Percentiles rank a stretch among this genome's conserved stretches.
phyloP scores from a whole-genome alignment of 148 eudicot species.

The Persicaria maculosa region DNA sequence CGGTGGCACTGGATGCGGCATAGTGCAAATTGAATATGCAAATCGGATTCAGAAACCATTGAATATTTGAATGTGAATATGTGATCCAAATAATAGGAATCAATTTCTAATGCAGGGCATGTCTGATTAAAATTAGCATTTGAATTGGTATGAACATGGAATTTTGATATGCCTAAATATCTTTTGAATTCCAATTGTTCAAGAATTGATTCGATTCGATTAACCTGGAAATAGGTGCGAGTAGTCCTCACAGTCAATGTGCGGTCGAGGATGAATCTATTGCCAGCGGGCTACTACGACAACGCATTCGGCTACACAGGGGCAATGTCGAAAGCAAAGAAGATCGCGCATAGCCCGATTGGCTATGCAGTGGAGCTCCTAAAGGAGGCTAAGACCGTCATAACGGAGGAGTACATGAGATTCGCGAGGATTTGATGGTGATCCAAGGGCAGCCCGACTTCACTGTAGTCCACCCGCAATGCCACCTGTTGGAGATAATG shows the following conservation, averaged over 20 bases:
- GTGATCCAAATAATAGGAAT: no score
- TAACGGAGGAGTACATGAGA: slow-evolving; percentile 18
- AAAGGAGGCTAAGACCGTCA: slow-evolving; percentile 10
- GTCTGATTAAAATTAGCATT: no score
- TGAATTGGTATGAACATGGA: no score
- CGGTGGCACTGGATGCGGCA: no score
- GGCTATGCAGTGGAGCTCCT: slow-evolving; percentile 19
- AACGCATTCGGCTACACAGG: slow-evolving; percentile 10
- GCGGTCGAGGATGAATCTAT: not conserved
- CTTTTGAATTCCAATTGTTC: no score
- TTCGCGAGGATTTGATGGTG: slow-evolving; percentile 14
- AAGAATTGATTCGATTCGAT: no score
- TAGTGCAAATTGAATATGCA: no score
- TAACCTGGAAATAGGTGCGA: not conserved
- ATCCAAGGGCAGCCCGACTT: slow-evolving; percentile 4
- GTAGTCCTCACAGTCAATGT: not conserved
- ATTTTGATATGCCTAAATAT: no score
- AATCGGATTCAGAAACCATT: no score
- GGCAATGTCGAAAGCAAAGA: slow-evolving; percentile 14
- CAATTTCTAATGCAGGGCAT: no score
- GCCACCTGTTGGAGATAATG: no score
- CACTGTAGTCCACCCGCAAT: not conserved
- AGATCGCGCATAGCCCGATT: slow-evolving; percentile 9
- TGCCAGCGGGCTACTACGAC: slow-evolving; percentile 23
- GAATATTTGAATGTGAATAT: no score